A percentile compares a stretch with the other conserved stretches of the same genome.
phyloP scores from a whole-genome alignment of 352 stramenopile species.

The Phytopythium helicoides region DNA sequence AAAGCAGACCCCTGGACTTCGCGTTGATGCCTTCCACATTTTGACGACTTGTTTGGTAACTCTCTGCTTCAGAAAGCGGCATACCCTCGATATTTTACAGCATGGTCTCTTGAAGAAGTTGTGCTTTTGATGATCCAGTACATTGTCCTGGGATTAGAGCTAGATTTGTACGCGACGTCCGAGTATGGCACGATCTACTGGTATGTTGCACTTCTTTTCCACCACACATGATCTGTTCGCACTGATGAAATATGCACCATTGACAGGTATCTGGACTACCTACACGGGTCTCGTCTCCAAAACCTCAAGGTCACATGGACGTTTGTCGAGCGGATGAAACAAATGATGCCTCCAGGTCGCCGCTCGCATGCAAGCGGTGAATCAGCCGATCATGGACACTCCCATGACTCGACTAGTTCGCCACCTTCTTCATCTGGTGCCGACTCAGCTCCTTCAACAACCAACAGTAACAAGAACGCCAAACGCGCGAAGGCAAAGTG shows the following conservation, averaged over 20 bases:
- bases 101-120: conserved; percentile 75
- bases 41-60: background rate
- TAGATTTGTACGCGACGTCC: conserved; percentile 73
- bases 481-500: conserved; percentile 41
- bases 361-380: conserved; percentile 5
- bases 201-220: conserved; percentile 22
- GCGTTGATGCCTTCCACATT: background rate
- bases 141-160: conserved; percentile 65
- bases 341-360: conserved; percentile 40
- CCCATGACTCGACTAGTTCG: background rate
- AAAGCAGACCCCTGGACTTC: background rate
- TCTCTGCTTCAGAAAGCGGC: conserved; percentile 46
- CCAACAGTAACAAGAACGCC: conserved; percentile 22
- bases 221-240: too few species aligned
- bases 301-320: conserved; percentile 79
- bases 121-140: conserved; percentile 80
- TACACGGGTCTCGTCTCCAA: conserved; percentile 78
- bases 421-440: background rate
- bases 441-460: background rate
- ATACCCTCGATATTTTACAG: conserved; percentile 81
- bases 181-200: conserved; percentile 79
- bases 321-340: conserved; percentile 82
- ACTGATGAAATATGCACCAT: too few species aligned
- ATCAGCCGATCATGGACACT: conserved; percentile 10
- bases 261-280: conserved; percentile 79